Conservation (phyloP, 768 basidiomycete species). For the Rhizopogon salebrosus region DNA sequence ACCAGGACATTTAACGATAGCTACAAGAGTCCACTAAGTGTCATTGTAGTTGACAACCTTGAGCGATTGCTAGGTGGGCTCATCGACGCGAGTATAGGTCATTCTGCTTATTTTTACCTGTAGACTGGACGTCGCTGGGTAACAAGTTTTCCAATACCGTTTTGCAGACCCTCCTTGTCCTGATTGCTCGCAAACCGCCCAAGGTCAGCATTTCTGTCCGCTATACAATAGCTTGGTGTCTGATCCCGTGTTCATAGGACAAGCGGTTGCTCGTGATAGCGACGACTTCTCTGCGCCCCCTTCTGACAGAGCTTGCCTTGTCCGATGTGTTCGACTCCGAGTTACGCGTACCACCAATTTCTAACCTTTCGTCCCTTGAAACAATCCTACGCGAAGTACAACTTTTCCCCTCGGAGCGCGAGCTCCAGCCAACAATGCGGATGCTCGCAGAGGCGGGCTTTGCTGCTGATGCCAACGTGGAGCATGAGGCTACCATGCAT, state of each 20-base stretch:
- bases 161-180: conserved; percentile 82
- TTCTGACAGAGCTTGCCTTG: conserved; percentile 85
- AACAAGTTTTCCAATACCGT: conserved; percentile 95
- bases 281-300: conserved; percentile 83
- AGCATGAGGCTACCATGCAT: conserved; percentile 38
- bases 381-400: conserved; percentile 73
- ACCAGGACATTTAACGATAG: conserved; percentile 92
- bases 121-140: conserved; percentile 96
- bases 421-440: conserved; percentile 52
- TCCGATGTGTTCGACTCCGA: conserved; percentile 88
- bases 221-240: neutral
- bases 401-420: conserved; percentile 58
- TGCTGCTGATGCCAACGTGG: conserved; percentile 36
- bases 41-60: conserved; percentile 92
- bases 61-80: conserved; percentile 84
- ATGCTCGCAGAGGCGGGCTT: conserved; percentile 77
- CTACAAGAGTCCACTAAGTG: conserved; percentile 95
- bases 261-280: conserved; percentile 89
- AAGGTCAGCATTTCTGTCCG: conserved; percentile 51
- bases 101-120: neutral
- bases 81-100: neutral
- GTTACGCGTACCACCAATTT: conserved; percentile 78
- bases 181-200: conserved; percentile 85
- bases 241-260: conserved; percentile 43
- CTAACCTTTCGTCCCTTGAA: conserved; percentile 65